Conservation (phyloP, 2,329 filamentous ascomycete species). For the Penicillium sp. region DNA sequence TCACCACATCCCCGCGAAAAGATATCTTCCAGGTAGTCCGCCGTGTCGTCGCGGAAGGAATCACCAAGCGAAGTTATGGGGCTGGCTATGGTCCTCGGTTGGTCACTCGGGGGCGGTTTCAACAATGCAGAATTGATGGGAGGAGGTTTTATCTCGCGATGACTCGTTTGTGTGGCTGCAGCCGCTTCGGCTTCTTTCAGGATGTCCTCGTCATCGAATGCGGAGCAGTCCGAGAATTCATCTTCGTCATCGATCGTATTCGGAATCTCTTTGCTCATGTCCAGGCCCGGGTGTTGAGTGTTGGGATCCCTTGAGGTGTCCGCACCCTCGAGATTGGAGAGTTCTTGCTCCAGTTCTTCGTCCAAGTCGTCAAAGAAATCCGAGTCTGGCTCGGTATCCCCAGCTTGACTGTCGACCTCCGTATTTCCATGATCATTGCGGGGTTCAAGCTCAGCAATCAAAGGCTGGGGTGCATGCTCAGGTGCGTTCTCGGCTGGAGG, state of each 20-base stretch:
- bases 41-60: constrained; percentile 39
- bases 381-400: constrained; percentile 23
- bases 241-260: constrained; percentile 23
- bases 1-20: constrained; percentile 18
- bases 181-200: constrained; percentile 24
- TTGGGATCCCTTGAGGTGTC: neutral
- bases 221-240: constrained; percentile 37
- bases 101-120: neutral
- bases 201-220: constrained; percentile 32
- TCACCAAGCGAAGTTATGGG: constrained; percentile 17
- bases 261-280: neutral
- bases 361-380: constrained; percentile 25
- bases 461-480: neutral
- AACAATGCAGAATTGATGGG: neutral
- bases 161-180: constrained; percentile 1
- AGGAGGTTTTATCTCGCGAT: neutral
- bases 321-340: constrained; percentile 10
- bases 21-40: constrained; percentile 26
- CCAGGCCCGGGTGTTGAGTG: neutral
- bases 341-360: constrained; percentile 17
- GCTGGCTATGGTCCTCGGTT: neutral
- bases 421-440: constrained; percentile 6
- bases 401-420: constrained; percentile 11
- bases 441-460: neutral
- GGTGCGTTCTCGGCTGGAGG: neutral